Evolutionary conservation across 495 filamentous ascomycete species (phyloP), one percentile per base, ranked within the genome.

Genomic region (Hamigera avellanea): DNA sequence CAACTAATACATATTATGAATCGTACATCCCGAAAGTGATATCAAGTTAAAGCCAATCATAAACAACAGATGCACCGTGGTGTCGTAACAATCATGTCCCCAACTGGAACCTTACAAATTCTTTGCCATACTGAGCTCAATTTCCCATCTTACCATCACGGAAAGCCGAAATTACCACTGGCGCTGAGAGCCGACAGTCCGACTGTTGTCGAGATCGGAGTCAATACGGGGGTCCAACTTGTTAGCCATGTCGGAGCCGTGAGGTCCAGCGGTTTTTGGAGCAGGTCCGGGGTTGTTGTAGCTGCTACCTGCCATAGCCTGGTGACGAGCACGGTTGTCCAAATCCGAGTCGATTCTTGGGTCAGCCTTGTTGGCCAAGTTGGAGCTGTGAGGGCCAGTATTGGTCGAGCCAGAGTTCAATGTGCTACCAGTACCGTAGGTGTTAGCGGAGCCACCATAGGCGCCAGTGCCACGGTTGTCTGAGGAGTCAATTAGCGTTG

Each of bases 331-430:
- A 14, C 59, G 52, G 32, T 59, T 48, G 30, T 70, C 69, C 12
- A 62, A 47, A 27, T 64, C 64, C 5, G 53, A 53, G n/a, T 58
- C 72, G 21, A 75, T 58, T 19, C 59, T 57, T 27, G 74, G 70
- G 40, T 75, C 72, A 1, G 57, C 16, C 30, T 61, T 56, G 44
- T 72, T 70, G 27, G 48, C 52, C 2, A 61, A 2, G 25, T 59
- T 61, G n/a, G 54, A 57, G 8, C 43, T 39, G 36, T 67, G 59
- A 7, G 61, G 56, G 14, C 54, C 44, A n/a, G 47, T 12, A 30
- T 30, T 30, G 14, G 28, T 30, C n/a, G 28, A 30, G 28, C 28
- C 12, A 30, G 28, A 13, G 28, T 13, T 13, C 3, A 6, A 30
- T 4, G 28, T 30, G 28, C n/a, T 30, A 4, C 28, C 28, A 30